Percentiles rank a stretch among this genome's conserved stretches.
Evolutionary conservation across 2,329 filamentous ascomycete species (phyloP).

Genomic region (Hypocrella siamensis): DNA sequence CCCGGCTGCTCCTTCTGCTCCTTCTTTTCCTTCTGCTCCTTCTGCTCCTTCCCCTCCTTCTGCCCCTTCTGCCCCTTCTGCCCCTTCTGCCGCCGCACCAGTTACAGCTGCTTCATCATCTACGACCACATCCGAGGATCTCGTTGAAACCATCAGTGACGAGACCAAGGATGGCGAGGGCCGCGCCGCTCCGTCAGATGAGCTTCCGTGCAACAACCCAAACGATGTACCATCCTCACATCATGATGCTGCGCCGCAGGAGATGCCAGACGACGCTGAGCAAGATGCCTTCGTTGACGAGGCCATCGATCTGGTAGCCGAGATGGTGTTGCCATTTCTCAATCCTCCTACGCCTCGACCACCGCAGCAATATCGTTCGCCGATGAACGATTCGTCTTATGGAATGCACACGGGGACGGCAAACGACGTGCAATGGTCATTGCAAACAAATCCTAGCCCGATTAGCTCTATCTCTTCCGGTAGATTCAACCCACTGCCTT

Average conservation of each 20-base stretch:
- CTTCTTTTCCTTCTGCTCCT: neutral
- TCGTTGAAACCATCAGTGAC: too few species aligned
- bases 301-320: too few species aligned
- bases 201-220: too few species aligned
- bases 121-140: too few species aligned
- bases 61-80: too few species aligned
- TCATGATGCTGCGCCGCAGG: too few species aligned
- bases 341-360: constrained; percentile 26
- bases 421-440: constrained; percentile 31
- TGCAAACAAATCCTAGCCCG: constrained; percentile 17
- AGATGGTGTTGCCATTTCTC: constrained; percentile 34
- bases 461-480: constrained; percentile 12
- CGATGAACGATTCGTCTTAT: constrained; percentile 30
- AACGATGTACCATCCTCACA: too few species aligned
- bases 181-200: too few species aligned
- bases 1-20: constrained; percentile 2
- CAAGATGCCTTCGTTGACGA: constrained; percentile 26
- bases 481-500: constrained; percentile 27
- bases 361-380: constrained; percentile 12
- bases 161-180: too few species aligned
- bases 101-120: too few species aligned
- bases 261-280: constrained; percentile 11
- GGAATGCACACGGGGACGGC: constrained; percentile 38
- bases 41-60: neutral
- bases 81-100: too few species aligned